These are phyloP conservation scores for Claviceps sp. DNA, from an alignment of 2,329 filamentous ascomycete genomes.

Conservation along the genomic window DNA sequence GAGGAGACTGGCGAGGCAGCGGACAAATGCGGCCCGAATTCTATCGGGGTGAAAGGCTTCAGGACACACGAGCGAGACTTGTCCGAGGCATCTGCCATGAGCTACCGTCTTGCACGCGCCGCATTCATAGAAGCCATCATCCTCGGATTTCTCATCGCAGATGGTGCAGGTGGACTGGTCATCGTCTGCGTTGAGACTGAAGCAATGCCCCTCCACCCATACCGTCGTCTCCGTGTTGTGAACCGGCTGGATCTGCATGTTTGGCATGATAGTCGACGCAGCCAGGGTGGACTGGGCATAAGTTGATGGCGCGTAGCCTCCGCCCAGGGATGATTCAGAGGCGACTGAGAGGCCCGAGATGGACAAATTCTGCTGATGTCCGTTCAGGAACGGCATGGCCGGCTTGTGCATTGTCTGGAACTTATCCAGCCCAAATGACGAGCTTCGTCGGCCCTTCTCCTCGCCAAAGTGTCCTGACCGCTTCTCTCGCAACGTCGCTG, in stretches of 20 bases:
- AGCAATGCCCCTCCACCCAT: constrained; percentile 77
- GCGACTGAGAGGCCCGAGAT: constrained; percentile 47
- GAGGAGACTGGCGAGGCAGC: constrained; percentile 51
- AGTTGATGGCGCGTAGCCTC: constrained; percentile 65
- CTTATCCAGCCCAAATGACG: constrained; percentile 76
- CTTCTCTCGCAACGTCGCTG: constrained; percentile 82
- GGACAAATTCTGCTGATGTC: constrained; percentile 45
- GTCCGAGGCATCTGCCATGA: constrained; percentile 48
- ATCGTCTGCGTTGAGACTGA: constrained; percentile 52
- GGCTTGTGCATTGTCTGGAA: constrained; percentile 54
- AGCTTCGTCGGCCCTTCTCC: constrained; percentile 69
- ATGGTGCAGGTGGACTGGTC: constrained; percentile 51
- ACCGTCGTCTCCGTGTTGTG: constrained; percentile 65
- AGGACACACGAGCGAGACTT: constrained; percentile 50
- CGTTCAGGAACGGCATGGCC: constrained; percentile 60
- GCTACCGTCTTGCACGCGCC: constrained; percentile 45
- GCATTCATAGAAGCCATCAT: constrained; percentile 65
- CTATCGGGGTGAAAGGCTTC: constrained; percentile 49
- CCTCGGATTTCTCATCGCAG: constrained; percentile 60
- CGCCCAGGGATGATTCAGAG: constrained; percentile 56
- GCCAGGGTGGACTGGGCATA: constrained; percentile 80
- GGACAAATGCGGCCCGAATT: constrained; percentile 49
- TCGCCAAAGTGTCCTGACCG: constrained; percentile 83
- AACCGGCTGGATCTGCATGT: constrained; percentile 67
- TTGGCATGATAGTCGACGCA: constrained; percentile 77